Percentiles rank a stretch among this genome's conserved stretches.
Conservation (phyloP, 371 early-diverging fungal genomes). For the Mortierella sp. region DNA sequence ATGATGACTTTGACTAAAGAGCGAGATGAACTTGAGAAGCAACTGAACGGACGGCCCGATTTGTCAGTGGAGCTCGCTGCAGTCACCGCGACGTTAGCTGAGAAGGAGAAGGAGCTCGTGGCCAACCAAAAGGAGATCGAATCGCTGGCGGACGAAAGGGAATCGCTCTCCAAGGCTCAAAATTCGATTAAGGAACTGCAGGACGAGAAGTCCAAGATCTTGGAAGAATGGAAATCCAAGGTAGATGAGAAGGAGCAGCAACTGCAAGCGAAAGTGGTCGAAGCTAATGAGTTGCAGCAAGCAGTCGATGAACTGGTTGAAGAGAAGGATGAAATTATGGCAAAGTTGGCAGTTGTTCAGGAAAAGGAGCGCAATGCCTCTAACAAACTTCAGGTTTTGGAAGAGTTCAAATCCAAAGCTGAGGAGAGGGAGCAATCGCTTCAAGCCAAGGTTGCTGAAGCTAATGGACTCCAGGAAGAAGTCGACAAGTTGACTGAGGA, state of each 20-base stretch:
- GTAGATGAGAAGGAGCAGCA: slow-evolving; percentile 25
- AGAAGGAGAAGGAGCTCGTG: slow-evolving; percentile 21
- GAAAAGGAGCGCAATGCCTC: slow-evolving; percentile 28
- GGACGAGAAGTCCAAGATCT: slow-evolving; percentile 15
- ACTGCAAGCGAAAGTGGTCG: slow-evolving; percentile 19
- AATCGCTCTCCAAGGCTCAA: slow-evolving; percentile 9
- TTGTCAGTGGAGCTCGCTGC: slow-evolving; percentile 27
- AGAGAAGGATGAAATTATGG: slow-evolving; percentile 48
- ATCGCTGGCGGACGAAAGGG: slow-evolving; percentile 26
- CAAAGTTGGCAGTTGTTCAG: slow-evolving; percentile 47
- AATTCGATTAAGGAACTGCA: slow-evolving; percentile 3
- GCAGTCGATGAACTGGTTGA: slow-evolving; percentile 19
- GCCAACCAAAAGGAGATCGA: slow-evolving; percentile 25
- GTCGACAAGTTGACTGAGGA: slow-evolving; percentile 15
- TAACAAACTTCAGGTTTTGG: background rate
- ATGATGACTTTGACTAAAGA: slow-evolving; percentile 33
- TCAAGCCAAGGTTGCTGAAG: slow-evolving; percentile 16
- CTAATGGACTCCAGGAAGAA: slow-evolving; percentile 24
- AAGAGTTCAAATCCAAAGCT: slow-evolving; percentile 11
- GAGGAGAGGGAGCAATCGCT: slow-evolving; percentile 12
- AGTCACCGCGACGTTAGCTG: slow-evolving; percentile 14
- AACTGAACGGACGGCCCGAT: slow-evolving; percentile 43
- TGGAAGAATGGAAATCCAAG: slow-evolving; percentile 23
- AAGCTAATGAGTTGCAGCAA: slow-evolving; percentile 27
- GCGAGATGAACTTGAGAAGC: slow-evolving; percentile 32